phyloP scores from a whole-genome alignment of 306 rosid genomes.

The Trichosanthes cucumerina region DNA sequence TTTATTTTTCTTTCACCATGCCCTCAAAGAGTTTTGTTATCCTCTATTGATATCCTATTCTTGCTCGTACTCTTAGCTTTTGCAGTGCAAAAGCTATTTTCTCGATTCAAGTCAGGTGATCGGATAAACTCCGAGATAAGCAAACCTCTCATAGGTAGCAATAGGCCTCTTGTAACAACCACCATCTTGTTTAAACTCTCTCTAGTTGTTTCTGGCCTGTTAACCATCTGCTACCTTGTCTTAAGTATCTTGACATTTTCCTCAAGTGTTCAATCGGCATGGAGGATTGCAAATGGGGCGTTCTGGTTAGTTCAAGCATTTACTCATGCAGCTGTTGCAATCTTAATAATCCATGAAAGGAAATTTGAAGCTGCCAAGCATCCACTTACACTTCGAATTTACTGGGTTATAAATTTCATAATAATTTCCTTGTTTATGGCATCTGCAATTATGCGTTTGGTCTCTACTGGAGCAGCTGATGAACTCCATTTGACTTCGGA shows the following conservation, averaged over 20 bases:
- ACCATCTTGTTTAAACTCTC: slow-evolving; percentile 47
- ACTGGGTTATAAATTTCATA: slow-evolving; percentile 46
- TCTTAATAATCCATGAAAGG: slow-evolving; percentile 54
- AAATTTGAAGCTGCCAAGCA: slow-evolving; percentile 50
- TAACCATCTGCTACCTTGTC: slow-evolving; percentile 35
- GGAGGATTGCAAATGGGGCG: slow-evolving; percentile 46
- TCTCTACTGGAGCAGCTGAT: slow-evolving; percentile 16
- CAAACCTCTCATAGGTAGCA: slow-evolving; percentile 41
- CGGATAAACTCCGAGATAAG: slow-evolving; percentile 22
- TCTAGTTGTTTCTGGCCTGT: slow-evolving; percentile 30
- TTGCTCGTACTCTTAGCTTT: slow-evolving; percentile 37
- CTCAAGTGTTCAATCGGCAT: slow-evolving; percentile 16
- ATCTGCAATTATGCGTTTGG: slow-evolving; percentile 58
- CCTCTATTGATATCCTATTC: slow-evolving; percentile 41
- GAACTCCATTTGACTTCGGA: slow-evolving; percentile 36
- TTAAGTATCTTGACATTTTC: slow-evolving; percentile 34
- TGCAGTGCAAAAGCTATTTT: slow-evolving; percentile 39
- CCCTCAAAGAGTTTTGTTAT: slow-evolving; percentile 62
- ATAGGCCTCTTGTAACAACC: slow-evolving; percentile 22
- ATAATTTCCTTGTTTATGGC: slow-evolving; percentile 38
- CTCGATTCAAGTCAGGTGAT: slow-evolving; percentile 31
- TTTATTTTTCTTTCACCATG: slow-evolving; percentile 79
- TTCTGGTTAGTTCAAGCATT: slow-evolving; percentile 68
- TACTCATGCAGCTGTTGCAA: slow-evolving; percentile 39
- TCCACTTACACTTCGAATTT: slow-evolving; percentile 60